phyloP scores from a whole-genome alignment of 1,139 yeast genomes.

The Saccharomyces hybrid region DNA sequence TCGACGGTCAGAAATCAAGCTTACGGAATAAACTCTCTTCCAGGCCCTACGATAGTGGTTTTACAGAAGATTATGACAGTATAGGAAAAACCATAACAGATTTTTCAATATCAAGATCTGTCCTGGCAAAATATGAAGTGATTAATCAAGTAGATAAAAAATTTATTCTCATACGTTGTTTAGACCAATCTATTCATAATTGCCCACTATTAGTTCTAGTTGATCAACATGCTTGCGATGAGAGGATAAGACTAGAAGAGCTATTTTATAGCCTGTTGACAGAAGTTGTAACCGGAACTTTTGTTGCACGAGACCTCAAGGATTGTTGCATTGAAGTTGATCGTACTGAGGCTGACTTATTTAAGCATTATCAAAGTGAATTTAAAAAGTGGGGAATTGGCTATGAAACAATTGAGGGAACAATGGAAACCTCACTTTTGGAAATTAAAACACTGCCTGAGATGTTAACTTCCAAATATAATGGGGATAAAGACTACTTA shows the following conservation, averaged over 20 bases:
- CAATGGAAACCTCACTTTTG: conserved; percentile 2
- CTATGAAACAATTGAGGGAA: conserved; percentile 16
- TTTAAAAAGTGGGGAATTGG: conserved; percentile 43
- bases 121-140: conserved; percentile 24
- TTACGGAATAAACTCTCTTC: not conserved
- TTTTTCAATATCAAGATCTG: conserved; percentile 37
- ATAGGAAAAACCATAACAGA: conserved; percentile 43
- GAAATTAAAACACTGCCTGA: conserved; percentile 39
- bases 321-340: conserved; percentile 22
- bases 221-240: conserved; percentile 82
- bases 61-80: conserved; percentile 30
- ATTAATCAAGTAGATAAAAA: conserved; percentile 52
- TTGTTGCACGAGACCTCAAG: conserved; percentile 6
- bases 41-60: not conserved
- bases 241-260: conserved; percentile 51
- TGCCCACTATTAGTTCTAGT: conserved; percentile 35
- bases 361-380: conserved; percentile 31
- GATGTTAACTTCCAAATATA: conserved; percentile 32
- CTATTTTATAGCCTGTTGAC: conserved; percentile 31
- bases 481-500: conserved; percentile 29
- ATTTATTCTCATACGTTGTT: conserved; percentile 41
- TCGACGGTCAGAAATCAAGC: not conserved
- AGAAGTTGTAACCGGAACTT: conserved; percentile 9
- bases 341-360: conserved; percentile 31
- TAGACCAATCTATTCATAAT: not conserved